phyloP scores from a whole-genome alignment of 805 yeast genomes.

The Candida bentonensis region DNA sequence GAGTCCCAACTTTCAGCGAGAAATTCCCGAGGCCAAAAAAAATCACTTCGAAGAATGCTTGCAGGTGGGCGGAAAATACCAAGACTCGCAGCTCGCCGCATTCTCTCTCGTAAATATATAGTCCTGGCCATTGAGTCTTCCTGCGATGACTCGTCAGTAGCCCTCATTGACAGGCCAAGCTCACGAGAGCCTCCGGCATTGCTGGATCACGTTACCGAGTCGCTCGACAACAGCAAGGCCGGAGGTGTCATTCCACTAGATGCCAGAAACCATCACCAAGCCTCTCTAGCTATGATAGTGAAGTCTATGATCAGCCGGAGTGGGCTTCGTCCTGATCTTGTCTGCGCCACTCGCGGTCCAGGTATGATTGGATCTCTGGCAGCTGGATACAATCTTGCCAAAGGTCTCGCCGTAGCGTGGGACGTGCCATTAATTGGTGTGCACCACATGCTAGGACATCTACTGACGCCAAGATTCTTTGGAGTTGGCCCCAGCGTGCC shows the following conservation, averaged over 20 bases:
- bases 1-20: neutral
- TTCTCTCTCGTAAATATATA: conserved; percentile 25
- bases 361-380: conserved; percentile 88
- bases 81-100: too few relatives aligned
- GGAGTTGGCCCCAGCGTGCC: conserved; percentile 43
- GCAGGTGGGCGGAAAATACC: neutral
- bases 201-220: conserved; percentile 45
- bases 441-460: conserved; percentile 92
- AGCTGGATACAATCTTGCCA: conserved; percentile 71
- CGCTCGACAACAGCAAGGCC: conserved; percentile 45
- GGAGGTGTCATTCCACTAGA: conserved; percentile 87
- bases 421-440: conserved; percentile 71
- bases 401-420: conserved; percentile 75
- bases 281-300: conserved; percentile 38
- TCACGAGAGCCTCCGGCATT: conserved; percentile 30
- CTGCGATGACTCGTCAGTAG: conserved; percentile 91
- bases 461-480: conserved; percentile 48
- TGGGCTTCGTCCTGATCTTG: conserved; percentile 36
- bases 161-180: conserved; percentile 42
- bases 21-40: conserved; percentile 4
- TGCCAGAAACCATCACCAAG: conserved; percentile 71
- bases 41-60: neutral
- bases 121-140: conserved; percentile 85
- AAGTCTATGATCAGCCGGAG: conserved; percentile 25
- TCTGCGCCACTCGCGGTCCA: conserved; percentile 91